Conservation (phyloP, 441 rosid genomes). For the Gossypium gossypioides region DNA sequence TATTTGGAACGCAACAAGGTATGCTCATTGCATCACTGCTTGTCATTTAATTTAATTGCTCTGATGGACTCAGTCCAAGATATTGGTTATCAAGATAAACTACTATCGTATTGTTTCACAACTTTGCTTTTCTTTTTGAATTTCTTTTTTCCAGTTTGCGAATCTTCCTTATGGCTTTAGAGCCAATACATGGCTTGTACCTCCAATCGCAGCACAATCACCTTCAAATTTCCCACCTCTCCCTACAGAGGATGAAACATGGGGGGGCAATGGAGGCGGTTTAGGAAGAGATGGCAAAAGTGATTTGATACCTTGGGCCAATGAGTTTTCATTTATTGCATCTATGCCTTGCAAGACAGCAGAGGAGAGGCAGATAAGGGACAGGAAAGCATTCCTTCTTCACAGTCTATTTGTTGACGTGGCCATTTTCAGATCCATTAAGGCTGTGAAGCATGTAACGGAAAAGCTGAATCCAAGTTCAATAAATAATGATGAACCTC, state of each 20-base stretch:
- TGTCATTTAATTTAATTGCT: constrained; percentile 6
- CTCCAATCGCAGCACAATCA: constrained; percentile 48
- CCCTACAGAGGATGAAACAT: constrained; percentile 53
- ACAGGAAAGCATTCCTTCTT: constrained; percentile 63
- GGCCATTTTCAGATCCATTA: constrained; percentile 50
- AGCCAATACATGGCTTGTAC: constrained; percentile 72
- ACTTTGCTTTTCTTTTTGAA: background rate
- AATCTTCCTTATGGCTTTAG: constrained; percentile 71
- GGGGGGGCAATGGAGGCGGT: constrained; percentile 71
- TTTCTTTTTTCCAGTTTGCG: constrained; percentile 42
- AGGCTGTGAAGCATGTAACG: constrained; percentile 41
- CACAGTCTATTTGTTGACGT: constrained; percentile 62
- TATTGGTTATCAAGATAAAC: background rate
- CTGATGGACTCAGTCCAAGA: constrained; percentile 1
- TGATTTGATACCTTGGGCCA: constrained; percentile 57
- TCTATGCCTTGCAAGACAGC: constrained; percentile 65
- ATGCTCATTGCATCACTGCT: constrained; percentile 4
- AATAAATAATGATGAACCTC: constrained; percentile 17
- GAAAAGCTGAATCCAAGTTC: constrained; percentile 23
- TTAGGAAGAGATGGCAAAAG: constrained; percentile 51
- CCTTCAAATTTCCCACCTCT: constrained; percentile 48
- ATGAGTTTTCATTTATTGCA: constrained; percentile 45
- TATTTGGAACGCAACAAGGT: constrained; percentile 89
- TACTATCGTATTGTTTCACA: background rate
- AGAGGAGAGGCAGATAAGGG: constrained; percentile 61